Evolutionary conservation across 106 monocot genomes (phyloP), one percentile per base, ranked within the genome.

Genomic region (Ottelia alismoides): DNA sequence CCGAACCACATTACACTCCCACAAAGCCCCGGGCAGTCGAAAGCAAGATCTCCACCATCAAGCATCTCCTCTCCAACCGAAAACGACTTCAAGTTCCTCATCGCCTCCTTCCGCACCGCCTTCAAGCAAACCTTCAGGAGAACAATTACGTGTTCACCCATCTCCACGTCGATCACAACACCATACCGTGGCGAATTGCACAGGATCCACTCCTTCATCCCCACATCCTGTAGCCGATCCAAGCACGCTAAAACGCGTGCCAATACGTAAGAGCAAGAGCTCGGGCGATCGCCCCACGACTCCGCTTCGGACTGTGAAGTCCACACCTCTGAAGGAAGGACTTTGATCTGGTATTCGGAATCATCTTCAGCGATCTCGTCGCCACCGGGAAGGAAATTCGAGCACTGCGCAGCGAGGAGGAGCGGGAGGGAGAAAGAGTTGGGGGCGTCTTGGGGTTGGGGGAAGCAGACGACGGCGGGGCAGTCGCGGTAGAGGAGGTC

Each of bases 281-380:
- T 27, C 0, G 85, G 85, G 35, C 26, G 75, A 28, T 74, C 65
- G 0, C 28, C 55, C 96, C 89, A 98, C 2, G 72, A 28, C 26
- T 63, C 67, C 21, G 82, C 65, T 61, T 98, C 89, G 44, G 27
- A 21, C 47, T 55, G 74, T 62, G 80, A 77, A 22, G 62, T 61
- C 76, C 78, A 79, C 22, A 72, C 70, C 47, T 85, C 96, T 2
- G 89, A 98, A n/a, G 89, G 85, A 18, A 98, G 72, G 47, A 90
- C 65, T 25, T 49, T 21, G 11, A 28, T 16, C 6, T 6, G 40
- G 6, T 43, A 6, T 16, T 16, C 16, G 10, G 16, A 44, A 66
- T 16, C 1, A 9, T 29, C 30, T 48, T 9, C 18, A 3, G 22
- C 54, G 21, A 1, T 17, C n/a, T 45, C 43, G 14, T 18, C 0